Percentiles rank a stretch among this genome's conserved stretches.
Conservation (phyloP, 1,139 yeast species). For the Kodamaea fungicola region DNA sequence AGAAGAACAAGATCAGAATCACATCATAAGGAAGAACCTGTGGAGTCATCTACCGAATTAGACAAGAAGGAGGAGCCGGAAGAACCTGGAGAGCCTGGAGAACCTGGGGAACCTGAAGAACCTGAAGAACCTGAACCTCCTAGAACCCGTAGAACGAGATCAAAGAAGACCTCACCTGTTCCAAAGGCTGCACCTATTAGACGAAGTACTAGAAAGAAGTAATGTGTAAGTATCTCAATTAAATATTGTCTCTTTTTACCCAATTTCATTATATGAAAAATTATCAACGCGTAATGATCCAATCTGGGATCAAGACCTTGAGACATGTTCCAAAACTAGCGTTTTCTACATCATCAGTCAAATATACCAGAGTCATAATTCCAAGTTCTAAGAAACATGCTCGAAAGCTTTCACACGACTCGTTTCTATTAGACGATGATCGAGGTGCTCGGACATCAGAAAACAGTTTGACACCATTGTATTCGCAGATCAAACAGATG, state of each 20-base stretch:
- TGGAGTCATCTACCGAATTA: not conserved
- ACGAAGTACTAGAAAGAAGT: constrained; percentile 26
- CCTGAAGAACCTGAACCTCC: constrained; percentile 7
- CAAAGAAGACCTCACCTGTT: constrained; percentile 14
- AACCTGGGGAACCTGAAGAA: constrained; percentile 8
- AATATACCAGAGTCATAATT: not conserved
- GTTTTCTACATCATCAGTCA: not conserved
- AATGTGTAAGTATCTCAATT: too few relatives aligned
- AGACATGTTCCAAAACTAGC: too few relatives aligned
- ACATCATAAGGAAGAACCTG: constrained; percentile 2
- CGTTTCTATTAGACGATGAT: constrained; percentile 24
- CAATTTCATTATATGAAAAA: too few relatives aligned
- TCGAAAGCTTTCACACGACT: not conserved
- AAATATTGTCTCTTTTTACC: too few relatives aligned
- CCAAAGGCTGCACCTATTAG: constrained; percentile 16
- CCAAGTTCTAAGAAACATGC: not conserved
- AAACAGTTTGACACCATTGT: constrained; percentile 35
- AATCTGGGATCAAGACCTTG: too few relatives aligned
- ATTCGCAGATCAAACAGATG: constrained; percentile 30
- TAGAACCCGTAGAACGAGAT: constrained; percentile 23
- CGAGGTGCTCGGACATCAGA: constrained; percentile 36
- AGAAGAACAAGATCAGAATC: constrained; percentile 9
- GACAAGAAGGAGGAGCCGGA: constrained; percentile 1
- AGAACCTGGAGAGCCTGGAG: constrained; percentile 7
- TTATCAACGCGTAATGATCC: too few relatives aligned